phyloP scores from a whole-genome alignment of 495 filamentous ascomycete species.

The Penicillium salamii region DNA sequence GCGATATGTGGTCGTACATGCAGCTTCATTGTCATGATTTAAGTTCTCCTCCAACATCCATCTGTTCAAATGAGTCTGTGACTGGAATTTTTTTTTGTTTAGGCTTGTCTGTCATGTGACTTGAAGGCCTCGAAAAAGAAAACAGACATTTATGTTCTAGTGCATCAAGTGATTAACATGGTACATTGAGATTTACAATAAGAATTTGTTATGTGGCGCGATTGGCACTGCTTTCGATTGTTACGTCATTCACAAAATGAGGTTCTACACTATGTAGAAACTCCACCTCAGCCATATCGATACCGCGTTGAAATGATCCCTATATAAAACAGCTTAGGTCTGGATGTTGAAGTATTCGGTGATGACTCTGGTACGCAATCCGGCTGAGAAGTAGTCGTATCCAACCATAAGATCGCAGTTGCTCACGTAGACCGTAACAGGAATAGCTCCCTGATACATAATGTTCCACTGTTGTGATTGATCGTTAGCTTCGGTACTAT shows the following conservation, averaged over 20 bases:
- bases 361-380: conserved; percentile 20
- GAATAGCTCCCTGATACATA: conserved; percentile 21
- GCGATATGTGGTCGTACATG: background rate
- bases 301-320: too few relatives aligned
- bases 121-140: too few relatives aligned
- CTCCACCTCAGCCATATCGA: too few relatives aligned
- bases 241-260: too few relatives aligned
- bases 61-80: background rate
- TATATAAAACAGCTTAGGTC: background rate
- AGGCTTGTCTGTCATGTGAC: conserved; percentile 2
- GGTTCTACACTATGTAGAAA: too few relatives aligned
- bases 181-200: too few relatives aligned
- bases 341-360: conserved; percentile 25
- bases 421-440: conserved; percentile 26
- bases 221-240: too few relatives aligned
- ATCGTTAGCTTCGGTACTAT: background rate
- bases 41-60: background rate
- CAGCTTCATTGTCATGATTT: background rate
- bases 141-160: too few relatives aligned
- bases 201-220: too few relatives aligned
- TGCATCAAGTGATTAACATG: too few relatives aligned
- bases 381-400: conserved; percentile 29
- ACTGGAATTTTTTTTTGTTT: too few relatives aligned
- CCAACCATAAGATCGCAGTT: conserved; percentile 21
- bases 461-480: conserved; percentile 21